Evolutionary conservation across 2,329 filamentous ascomycete genomes (phyloP), one percentile per base, ranked within the genome.

Genomic region (Fusarium floridanum): DNA sequence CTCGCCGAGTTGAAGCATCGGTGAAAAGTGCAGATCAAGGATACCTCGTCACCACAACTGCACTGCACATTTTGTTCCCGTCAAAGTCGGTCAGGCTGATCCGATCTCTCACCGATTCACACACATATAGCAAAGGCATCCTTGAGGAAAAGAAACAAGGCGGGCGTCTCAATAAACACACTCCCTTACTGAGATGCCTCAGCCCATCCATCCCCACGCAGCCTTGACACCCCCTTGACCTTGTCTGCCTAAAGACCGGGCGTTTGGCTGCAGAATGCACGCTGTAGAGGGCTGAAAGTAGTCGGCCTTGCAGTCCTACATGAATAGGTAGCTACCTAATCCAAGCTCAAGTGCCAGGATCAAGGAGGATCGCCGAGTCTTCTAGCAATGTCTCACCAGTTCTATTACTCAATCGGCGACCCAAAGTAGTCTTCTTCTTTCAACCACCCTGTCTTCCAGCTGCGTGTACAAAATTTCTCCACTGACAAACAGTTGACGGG

Each of bases 41-140:
- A 57, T 57, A 6, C 27, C 55, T 57, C 55, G 29, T 36, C 32
- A 16, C 29, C 55, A 36, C 32, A 57, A 27, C 57, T n/a, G 56
- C 56, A 60, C 32, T 29, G 29, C 29, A 29, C 12, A 59, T 20
- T 39, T 50, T 22, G 32, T 61, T 48, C 14, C 37, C 59, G 37
- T 48, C n/a, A 41, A 36, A 22, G 41, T 61, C 41, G 59, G 59
- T 61, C 37, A 61, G 32, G 59, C 39, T 27, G 34, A 17, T 53
- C 57, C 22, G 17, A 27, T 27, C 22, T 12, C 37, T 61, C 59
- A 16, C 37, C 24, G 22, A 29, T 37, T 32, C 27, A 53, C 17
- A 53, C 17, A 53, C 48, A 32, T 5, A 6, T 32, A 53, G 27
- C 0, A 32, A 14, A 53, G 17, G 17, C 27, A 53, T 32, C 45